Percentiles rank a stretch among this genome's conserved stretches.
phyloP scores from a whole-genome alignment of 2,329 filamentous ascomycete species.

The Colletotrichum filicis region DNA sequence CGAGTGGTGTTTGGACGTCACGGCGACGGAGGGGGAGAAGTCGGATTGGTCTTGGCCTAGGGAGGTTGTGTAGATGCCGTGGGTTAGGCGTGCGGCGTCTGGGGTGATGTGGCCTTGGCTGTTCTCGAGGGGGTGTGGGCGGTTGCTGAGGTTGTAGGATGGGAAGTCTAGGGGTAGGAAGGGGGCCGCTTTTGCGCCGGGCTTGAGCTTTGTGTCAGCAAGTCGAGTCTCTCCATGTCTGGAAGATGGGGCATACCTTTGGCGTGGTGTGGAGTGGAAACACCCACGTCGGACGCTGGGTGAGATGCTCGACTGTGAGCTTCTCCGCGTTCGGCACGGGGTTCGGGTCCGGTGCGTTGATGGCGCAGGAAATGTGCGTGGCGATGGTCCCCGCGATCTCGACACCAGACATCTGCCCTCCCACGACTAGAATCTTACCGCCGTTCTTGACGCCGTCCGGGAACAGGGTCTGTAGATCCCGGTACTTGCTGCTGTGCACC shows the following conservation, averaged over 20 bases:
- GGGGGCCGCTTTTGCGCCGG: conserved; percentile 59
- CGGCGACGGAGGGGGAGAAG: conserved; percentile 51
- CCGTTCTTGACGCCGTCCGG: conserved; percentile 47
- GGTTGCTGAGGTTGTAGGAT: conserved; percentile 75
- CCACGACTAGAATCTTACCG: conserved; percentile 78
- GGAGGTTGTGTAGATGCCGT: conserved; percentile 60
- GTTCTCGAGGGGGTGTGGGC: conserved; percentile 69
- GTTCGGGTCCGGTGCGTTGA: conserved; percentile 60
- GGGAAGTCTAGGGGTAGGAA: conserved; percentile 80
- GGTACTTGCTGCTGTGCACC: conserved; percentile 76
- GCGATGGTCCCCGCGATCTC: conserved; percentile 81
- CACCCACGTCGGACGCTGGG: conserved; percentile 77
- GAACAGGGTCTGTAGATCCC: conserved; percentile 63
- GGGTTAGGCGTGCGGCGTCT: conserved; percentile 64
- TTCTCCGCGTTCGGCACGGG: conserved; percentile 55
- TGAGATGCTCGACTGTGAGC: conserved; percentile 74
- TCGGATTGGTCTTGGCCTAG: conserved; percentile 66
- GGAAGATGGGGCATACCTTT: conserved; percentile 48
- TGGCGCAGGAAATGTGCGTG: conserved; percentile 73
- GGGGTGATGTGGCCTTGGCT: conserved; percentile 71
- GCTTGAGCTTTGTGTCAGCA: conserved; percentile 48
- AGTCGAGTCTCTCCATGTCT: not conserved
- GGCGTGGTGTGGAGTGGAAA: conserved; percentile 69
- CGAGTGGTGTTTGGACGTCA: conserved; percentile 52
- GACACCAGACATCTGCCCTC: conserved; percentile 85